Conservation (phyloP, 371 early-diverging fungal genomes). For the Apophysomyces ossiformis region DNA sequence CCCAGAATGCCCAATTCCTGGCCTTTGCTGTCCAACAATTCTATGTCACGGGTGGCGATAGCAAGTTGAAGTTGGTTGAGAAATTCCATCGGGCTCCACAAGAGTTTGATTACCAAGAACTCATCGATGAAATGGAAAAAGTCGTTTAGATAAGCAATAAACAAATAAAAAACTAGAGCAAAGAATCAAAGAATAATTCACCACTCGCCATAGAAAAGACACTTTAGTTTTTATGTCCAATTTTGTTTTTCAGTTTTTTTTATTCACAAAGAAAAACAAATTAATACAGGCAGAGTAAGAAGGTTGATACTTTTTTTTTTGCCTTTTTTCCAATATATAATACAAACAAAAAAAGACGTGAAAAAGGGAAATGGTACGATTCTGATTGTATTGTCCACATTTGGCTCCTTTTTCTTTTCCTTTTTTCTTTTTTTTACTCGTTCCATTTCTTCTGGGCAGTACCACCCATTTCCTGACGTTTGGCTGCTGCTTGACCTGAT, state of each 20-base stretch:
- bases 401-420: not conserved
- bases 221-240: too few relatives aligned
- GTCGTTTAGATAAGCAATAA: slow-evolving; percentile 35
- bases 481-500: slow-evolving; percentile 18
- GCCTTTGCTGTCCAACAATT: slow-evolving; percentile 86
- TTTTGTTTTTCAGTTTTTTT: too few relatives aligned
- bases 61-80: slow-evolving; percentile 72
- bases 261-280: too few relatives aligned
- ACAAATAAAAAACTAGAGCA: not conserved
- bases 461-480: slow-evolving; percentile 27
- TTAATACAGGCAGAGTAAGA: too few relatives aligned
- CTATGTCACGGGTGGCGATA: slow-evolving; percentile 80
- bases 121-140: slow-evolving; percentile 71
- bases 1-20: slow-evolving; percentile 83
- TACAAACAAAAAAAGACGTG: not conserved
- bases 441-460: slow-evolving; percentile 30
- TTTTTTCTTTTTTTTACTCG: slow-evolving; percentile 17
- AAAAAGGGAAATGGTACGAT: not conserved
- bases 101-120: slow-evolving; percentile 75
- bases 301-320: not conserved
- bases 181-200: not conserved
- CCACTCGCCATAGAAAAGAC: too few relatives aligned
- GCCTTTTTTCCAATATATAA: not conserved
- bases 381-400: not conserved
- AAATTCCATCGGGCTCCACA: slow-evolving; percentile 79